phyloP scores from a whole-genome alignment of 164 flowering plant species.

The Cinnamomum micranthum region DNA sequence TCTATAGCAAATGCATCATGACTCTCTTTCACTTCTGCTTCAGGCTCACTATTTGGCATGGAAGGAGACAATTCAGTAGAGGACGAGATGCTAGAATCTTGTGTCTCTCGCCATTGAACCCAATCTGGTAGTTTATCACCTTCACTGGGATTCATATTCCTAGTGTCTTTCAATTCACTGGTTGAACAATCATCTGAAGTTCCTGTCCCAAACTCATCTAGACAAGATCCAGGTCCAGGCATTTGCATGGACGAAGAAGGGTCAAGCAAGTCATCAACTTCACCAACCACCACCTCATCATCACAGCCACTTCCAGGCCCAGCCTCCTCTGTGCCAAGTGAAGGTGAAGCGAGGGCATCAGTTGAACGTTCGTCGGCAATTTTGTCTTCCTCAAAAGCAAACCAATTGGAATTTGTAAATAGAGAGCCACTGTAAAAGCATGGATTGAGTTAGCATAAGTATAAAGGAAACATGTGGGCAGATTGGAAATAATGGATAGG shows the following conservation, averaged over 20 bases:
- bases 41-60: slow-evolving; percentile 36
- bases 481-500: not conserved
- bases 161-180: slow-evolving; percentile 19
- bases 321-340: slow-evolving; percentile 39
- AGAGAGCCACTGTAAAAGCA: slow-evolving; percentile 60
- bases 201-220: not conserved
- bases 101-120: slow-evolving; percentile 86
- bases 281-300: slow-evolving; percentile 42
- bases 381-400: slow-evolving; percentile 83
- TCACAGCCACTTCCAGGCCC: slow-evolving; percentile 24
- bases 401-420: slow-evolving; percentile 92
- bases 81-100: slow-evolving; percentile 26
- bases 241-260: slow-evolving; percentile 43
- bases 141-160: slow-evolving; percentile 15
- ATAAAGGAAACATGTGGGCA: not conserved
- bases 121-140: slow-evolving; percentile 64
- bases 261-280: slow-evolving; percentile 54
- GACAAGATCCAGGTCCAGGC: slow-evolving; percentile 15
- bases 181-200: slow-evolving; percentile 4
- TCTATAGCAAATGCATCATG: slow-evolving; percentile 1
- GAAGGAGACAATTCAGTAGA: slow-evolving; percentile 1
- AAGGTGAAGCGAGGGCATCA: slow-evolving; percentile 48
- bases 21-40: slow-evolving; percentile 10
- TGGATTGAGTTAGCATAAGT: not conserved
- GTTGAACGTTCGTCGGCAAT: slow-evolving; percentile 39